Evolutionary conservation across 164 flowering plant species (phyloP), one percentile per base, ranked within the genome.

Genomic region (Stephania yunnanensis): DNA sequence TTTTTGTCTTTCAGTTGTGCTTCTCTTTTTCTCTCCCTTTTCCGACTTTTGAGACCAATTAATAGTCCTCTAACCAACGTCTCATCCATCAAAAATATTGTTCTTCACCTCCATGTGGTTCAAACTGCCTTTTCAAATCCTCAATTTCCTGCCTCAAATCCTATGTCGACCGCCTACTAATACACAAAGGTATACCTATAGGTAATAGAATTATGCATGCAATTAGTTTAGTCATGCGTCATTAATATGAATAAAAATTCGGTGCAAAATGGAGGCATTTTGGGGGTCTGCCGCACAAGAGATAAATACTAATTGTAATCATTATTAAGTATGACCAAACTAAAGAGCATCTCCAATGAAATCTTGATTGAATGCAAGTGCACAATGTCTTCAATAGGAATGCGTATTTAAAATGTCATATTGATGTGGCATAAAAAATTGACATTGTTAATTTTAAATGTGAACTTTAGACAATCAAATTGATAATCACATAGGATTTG

Each of bases 111-210:
- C 42, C 58, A 46, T 71, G 52, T 25, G 48, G 11, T 70, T 70
- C 72, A 70, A 70, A 70, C 72, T n/a, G 48, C 72, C 36, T 12
- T 20, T 20, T 20, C 72, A 67, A 25, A 11, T 67, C 72, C 53
- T 70, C 58, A 70, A 70, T 36, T 15, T 70, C 72, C 58, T 22
- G 19, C n/a, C 19, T 19, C n/a, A 58, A 58, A 55, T 15, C 4
- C 15, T 4, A 8, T 10, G 6, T 19, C 20, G n/a, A 58, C n/a
- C 64, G 64, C 20, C 64, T 58, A 55, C 19, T 6, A 10, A 12
- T 58, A 58, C 64, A 58, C 64, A 58, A 58, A 48, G 13, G 53
- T 12, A 25, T 25, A 48, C 53, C 11, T 48, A 46, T 6, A 48
- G 13, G 1, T 48, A 48, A 48, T 48, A 48, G 10, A 0, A 48